Evolutionary conservation across 495 filamentous ascomycete genomes (phyloP).

Genomic region (Penicillium steckii): DNA sequence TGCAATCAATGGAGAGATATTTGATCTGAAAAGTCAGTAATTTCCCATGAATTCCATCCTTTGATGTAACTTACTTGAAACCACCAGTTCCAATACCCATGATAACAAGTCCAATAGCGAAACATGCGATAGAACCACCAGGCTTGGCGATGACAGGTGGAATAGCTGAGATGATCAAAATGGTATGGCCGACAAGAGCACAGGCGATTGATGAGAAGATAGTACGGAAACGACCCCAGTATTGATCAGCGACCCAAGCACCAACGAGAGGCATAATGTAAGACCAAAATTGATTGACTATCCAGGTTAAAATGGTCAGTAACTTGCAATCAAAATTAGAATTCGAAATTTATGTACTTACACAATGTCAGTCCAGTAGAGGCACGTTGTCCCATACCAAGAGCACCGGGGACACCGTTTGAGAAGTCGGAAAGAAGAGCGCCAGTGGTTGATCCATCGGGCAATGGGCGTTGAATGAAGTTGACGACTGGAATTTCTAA

Average conservation of each 20-base stretch:
- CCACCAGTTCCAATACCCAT: conserved; percentile 54
- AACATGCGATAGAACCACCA: conserved; percentile 48
- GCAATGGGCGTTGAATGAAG: conserved; percentile 68
- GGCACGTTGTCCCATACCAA: conserved; percentile 64
- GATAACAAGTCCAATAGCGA: conserved; percentile 60
- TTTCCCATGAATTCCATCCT: neutral
- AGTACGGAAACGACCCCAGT: conserved; percentile 51
- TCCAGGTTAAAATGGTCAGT: conserved; percentile 8
- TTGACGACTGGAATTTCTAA: conserved; percentile 45
- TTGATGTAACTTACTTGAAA: conserved; percentile 52
- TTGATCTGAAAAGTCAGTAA: conserved; percentile 43
- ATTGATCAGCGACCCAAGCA: conserved; percentile 69
- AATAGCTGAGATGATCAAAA: conserved; percentile 60
- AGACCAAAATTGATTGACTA: conserved; percentile 74
- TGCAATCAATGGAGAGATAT: conserved; percentile 57
- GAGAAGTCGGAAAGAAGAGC: conserved; percentile 36
- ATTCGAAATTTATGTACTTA: conserved; percentile 18
- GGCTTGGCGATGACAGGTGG: conserved; percentile 37
- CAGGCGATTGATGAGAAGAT: conserved; percentile 55
- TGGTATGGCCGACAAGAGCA: conserved; percentile 60
- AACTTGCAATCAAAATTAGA: neutral
- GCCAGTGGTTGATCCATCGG: conserved; percentile 58
- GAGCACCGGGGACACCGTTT: conserved; percentile 58
- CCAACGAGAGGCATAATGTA: conserved; percentile 69
- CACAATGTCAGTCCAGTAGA: conserved; percentile 59